Percentiles rank a stretch among this genome's conserved stretches.
These are phyloP conservation scores for Populus ilicifolia DNA, from an alignment of 345 rosid genomes.

Conservation along the genomic window DNA sequence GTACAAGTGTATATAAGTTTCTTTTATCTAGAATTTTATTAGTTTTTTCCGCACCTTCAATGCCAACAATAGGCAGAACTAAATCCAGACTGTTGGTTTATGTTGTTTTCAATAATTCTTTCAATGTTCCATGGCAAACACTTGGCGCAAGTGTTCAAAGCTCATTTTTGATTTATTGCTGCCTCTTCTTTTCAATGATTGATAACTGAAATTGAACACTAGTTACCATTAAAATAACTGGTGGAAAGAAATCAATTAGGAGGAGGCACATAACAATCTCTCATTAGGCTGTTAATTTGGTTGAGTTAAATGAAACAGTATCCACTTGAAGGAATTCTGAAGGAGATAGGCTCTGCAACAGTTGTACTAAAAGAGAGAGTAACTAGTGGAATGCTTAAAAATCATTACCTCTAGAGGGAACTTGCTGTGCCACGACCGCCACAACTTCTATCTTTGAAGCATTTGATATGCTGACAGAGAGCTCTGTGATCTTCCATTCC, in stretches of 20 bases:
- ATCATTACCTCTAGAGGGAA: neutral
- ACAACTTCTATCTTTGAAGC: no score
- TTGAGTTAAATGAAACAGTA: no score
- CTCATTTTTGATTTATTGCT: no score
- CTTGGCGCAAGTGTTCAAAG: conserved; percentile 1
- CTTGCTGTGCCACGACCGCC: neutral
- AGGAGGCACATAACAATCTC: no score
- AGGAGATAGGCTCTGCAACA: no score
- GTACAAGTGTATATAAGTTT: conserved; percentile 7
- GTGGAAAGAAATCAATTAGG: no score
- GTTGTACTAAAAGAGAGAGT: neutral
- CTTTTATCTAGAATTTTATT: neutral
- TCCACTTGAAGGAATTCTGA: no score
- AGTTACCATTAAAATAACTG: no score
- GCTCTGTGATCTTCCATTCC: neutral
- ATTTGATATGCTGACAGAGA: neutral
- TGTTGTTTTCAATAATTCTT: conserved; percentile 9
- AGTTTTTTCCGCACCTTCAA: neutral
- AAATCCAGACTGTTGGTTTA: neutral
- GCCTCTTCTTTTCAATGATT: no score
- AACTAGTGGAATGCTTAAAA: neutral
- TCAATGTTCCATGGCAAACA: conserved; percentile 10
- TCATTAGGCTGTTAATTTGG: no score
- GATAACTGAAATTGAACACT: no score
- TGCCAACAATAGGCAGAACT: neutral